Conservation (phyloP, 495 filamentous ascomycete species). For the Oidiodendron maius region DNA sequence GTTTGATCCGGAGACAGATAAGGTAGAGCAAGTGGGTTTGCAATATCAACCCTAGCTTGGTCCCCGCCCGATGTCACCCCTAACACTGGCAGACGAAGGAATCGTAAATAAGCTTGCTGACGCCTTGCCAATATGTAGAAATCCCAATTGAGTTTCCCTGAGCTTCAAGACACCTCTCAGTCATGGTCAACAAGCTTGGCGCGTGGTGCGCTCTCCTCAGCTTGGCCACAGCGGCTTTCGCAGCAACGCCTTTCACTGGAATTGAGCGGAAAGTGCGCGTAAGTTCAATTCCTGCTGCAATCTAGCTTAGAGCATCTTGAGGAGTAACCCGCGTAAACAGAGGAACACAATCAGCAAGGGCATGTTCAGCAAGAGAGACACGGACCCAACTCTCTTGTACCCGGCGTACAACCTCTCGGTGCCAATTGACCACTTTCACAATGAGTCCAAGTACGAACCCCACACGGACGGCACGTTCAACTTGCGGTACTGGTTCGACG, state of each 20-base stretch:
- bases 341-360: slow-evolving; percentile 15
- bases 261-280: slow-evolving; percentile 13
- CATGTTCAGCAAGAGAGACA: slow-evolving; percentile 18
- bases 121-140: too few species aligned
- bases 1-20: too few species aligned
- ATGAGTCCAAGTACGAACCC: slow-evolving; percentile 63
- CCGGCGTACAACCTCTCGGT: slow-evolving; percentile 56
- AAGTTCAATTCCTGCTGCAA: too few species aligned
- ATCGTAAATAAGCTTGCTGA: too few species aligned
- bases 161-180: neutral
- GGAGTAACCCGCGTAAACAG: slow-evolving; percentile 10
- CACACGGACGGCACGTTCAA: slow-evolving; percentile 53
- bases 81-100: too few species aligned
- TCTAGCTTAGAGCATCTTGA: too few species aligned
- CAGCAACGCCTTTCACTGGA: slow-evolving; percentile 3
- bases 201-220: slow-evolving; percentile 7
- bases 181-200: slow-evolving; percentile 6
- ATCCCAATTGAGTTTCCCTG: neutral
- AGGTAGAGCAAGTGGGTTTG: too few species aligned
- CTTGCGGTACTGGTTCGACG: slow-evolving; percentile 71
- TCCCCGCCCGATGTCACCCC: too few species aligned
- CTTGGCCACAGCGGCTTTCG: slow-evolving; percentile 4
- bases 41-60: too few species aligned
- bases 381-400: slow-evolving; percentile 39
- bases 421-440: slow-evolving; percentile 72